Conservation (phyloP, 306 rosid species). For the Geum urbanum region DNA sequence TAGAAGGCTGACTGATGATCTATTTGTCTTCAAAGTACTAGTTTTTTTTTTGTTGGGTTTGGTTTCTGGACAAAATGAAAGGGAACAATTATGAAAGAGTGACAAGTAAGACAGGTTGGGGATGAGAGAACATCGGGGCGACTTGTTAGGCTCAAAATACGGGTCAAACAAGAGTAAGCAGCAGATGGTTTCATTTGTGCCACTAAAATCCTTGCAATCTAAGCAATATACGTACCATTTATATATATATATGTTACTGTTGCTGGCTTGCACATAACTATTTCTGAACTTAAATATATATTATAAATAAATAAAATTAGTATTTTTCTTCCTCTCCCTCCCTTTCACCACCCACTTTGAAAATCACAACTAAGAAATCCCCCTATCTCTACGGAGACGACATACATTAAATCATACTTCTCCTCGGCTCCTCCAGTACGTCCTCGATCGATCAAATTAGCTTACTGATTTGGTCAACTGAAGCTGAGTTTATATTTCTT, state of each 20-base stretch:
- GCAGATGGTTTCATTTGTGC: slow-evolving; percentile 38
- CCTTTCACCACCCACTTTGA: slow-evolving; percentile 85
- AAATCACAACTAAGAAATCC: slow-evolving; percentile 13
- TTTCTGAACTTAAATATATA: background rate
- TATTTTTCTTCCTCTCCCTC: slow-evolving; percentile 25
- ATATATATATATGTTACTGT: background rate
- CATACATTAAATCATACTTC: background rate
- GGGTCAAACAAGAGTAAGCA: slow-evolving; percentile 73
- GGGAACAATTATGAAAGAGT: background rate
- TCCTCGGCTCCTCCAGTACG: too few relatives aligned
- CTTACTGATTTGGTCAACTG: too few relatives aligned
- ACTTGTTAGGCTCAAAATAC: slow-evolving; percentile 58
- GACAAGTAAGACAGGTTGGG: slow-evolving; percentile 48
- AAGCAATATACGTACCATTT: slow-evolving; percentile 31
- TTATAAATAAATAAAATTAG: background rate
- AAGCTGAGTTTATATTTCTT: too few relatives aligned
- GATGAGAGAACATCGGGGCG: slow-evolving; percentile 64
- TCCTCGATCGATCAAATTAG: background rate
- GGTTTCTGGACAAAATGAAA: background rate
- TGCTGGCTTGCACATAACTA: background rate
- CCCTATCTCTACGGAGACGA: background rate
- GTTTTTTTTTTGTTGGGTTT: too few relatives aligned
- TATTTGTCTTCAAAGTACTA: too few relatives aligned
- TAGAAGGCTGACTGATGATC: too few relatives aligned
- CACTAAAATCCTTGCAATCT: slow-evolving; percentile 55